Evolutionary conservation across 495 filamentous ascomycete species (phyloP), one percentile per base, ranked within the genome.

Genomic region (Bacidia rubella): DNA sequence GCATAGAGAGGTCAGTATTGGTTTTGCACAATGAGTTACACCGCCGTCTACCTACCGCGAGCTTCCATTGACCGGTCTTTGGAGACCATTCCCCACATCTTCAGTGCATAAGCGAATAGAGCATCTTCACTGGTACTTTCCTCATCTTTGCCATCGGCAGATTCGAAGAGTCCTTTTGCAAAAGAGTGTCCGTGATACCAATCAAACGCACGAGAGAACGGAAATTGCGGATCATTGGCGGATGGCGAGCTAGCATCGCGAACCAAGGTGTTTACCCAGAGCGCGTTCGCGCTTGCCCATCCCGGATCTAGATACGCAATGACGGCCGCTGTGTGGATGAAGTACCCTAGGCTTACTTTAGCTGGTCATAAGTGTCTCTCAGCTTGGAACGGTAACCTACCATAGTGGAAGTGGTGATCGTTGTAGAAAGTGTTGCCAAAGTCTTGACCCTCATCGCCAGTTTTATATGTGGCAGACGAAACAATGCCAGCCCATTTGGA

Each of bases 161-260:
- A 82, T 57, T 89, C 86, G 64, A 86, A 94, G n/a, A 98, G 74
- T 5, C 92, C 92, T 58, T 95, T 86, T 1, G 92, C 93, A 86
- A 90, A 98, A 10, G 85, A 90, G 73, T 98, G 92, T 4, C 92
- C 92, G 62, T 93, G 80, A 68, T 78, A 96, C 85, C 88, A 95
- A 66, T 98, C 92, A 58, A 97, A 96, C 42, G 68, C 73, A 19
- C 92, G 79, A n/a, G 75, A 89, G 60, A 88, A 81, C 0, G 93
- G 88, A 70, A 96, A 98, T 58, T 77, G 79, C 15, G 71, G 70
- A 63, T 96, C 92, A 23, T 70, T 57, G 2, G 71, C 54, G 44
- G 76, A 78, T 0, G 92, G 82, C 60, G 95, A 97, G 52, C 88
- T 80, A 27, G 82, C 72, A 62, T 94, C 83, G 27, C 85, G 76